These are phyloP conservation scores for Lachnellula cervina DNA, from an alignment of 2,329 filamentous ascomycete genomes.

Conservation along the genomic window DNA sequence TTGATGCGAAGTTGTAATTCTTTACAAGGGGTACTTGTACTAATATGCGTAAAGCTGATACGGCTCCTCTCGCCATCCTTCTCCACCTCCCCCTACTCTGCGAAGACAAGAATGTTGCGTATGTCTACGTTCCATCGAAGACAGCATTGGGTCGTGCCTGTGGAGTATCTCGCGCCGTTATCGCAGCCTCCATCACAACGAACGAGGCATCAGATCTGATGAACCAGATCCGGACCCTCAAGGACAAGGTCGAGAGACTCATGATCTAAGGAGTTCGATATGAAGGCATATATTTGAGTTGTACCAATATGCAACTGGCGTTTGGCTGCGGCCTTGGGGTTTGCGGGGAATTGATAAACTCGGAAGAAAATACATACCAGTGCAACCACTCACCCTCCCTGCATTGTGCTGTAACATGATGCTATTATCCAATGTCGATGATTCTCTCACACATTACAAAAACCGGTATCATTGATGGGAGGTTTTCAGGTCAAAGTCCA, in stretches of 20 bases:
- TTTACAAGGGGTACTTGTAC: too few species aligned
- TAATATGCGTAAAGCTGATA: too few species aligned
- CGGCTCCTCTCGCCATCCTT: constrained; percentile 78
- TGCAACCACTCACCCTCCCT: not conserved
- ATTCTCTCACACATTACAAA: too few species aligned
- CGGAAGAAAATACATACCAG: not conserved
- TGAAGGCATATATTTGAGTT: constrained; percentile 1
- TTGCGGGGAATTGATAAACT: constrained; percentile 1
- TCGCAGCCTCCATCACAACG: constrained; percentile 81
- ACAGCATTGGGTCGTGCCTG: constrained; percentile 83
- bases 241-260: constrained; percentile 92
- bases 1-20: too few species aligned
- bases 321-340: constrained; percentile 12
- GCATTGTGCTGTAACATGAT: too few species aligned
- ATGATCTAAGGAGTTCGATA: constrained; percentile 63
- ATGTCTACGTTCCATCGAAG: constrained; percentile 72
- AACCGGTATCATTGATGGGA: too few species aligned
- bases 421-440: too few species aligned
- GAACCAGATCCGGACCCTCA: constrained; percentile 80
- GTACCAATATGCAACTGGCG: constrained; percentile 9
- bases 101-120: constrained; percentile 68
- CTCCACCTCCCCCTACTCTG: constrained; percentile 84
- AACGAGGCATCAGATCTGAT: constrained; percentile 87
- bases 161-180: constrained; percentile 88
- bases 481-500: too few species aligned